Conservation (phyloP, 2,329 filamentous ascomycete species). For the Hypocreales sp. region DNA sequence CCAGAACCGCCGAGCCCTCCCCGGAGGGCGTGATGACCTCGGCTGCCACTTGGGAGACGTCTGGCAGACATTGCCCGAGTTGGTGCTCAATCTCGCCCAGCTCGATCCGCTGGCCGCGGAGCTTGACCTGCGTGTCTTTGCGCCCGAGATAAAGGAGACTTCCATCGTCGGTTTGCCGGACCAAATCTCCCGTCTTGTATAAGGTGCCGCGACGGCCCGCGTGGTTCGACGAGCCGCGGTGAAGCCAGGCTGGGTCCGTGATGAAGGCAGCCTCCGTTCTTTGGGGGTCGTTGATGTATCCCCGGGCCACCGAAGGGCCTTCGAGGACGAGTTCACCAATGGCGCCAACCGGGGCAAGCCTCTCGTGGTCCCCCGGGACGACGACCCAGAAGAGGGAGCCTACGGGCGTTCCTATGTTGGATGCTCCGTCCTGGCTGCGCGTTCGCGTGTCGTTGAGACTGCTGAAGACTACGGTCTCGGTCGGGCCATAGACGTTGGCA, state of each 20-base stretch:
- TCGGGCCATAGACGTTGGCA: conserved; percentile 29
- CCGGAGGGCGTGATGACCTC: neutral
- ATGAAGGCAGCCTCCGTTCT: conserved; percentile 15
- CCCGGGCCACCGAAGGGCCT: conserved; percentile 29
- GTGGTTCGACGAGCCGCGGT: too few species aligned
- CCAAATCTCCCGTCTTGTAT: conserved; percentile 3
- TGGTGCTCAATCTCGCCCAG: conserved; percentile 3
- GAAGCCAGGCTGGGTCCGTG: conserved; percentile 26
- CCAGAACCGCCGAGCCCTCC: neutral
- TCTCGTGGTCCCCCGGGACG: conserved; percentile 6
- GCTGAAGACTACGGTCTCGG: conserved; percentile 17
- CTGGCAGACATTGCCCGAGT: neutral
- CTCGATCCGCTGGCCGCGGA: conserved; percentile 2
- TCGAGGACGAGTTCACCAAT: conserved; percentile 19
- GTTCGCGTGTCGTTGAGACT: conserved; percentile 16
- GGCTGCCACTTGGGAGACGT: neutral
- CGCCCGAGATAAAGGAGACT: conserved; percentile 2
- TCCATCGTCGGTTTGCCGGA: conserved; percentile 1
- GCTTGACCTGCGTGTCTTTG: conserved; percentile 2
- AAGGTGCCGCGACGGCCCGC: neutral
- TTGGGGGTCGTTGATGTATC: conserved; percentile 26
- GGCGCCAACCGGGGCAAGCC: conserved; percentile 10
- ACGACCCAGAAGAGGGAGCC: conserved; percentile 9
- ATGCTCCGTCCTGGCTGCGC: conserved; percentile 15
- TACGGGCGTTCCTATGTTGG: conserved; percentile 6